These are phyloP conservation scores for Lentinula aciculospora DNA, from an alignment of 768 basidiomycete genomes.

Conservation along the genomic window DNA sequence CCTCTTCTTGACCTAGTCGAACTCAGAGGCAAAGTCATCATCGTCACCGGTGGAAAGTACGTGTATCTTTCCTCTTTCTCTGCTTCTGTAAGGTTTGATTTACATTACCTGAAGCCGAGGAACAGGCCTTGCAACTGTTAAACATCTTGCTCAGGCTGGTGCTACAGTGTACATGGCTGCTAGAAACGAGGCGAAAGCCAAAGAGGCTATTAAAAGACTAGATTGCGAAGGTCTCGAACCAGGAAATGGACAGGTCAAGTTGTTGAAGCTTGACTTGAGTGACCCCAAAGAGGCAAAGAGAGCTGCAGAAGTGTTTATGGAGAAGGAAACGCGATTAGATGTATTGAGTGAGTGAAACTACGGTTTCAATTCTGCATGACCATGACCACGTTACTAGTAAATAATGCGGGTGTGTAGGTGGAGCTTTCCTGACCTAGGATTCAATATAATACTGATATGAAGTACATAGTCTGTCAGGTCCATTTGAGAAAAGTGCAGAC, in stretches of 20 bases:
- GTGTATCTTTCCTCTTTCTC: background rate
- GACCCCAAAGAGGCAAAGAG: conserved; percentile 42
- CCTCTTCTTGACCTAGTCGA: background rate
- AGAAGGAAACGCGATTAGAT: conserved; percentile 47
- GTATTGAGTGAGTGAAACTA: conserved; percentile 36
- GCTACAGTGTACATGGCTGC: conserved; percentile 59
- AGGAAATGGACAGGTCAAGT: conserved; percentile 41
- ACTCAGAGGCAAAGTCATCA: background rate
- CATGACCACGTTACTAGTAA: conserved; percentile 29
- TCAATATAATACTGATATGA: conserved; percentile 8
- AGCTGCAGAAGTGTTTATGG: conserved; percentile 43
- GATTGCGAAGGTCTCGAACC: conserved; percentile 35
- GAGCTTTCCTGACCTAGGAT: background rate
- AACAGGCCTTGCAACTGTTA: conserved; percentile 45
- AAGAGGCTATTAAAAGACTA: conserved; percentile 41
- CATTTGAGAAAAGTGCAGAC: conserved; percentile 11
- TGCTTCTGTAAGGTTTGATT: background rate
- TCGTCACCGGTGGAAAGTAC: conserved; percentile 7
- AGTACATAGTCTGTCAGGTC: conserved; percentile 8
- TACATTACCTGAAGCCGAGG: conserved; percentile 33
- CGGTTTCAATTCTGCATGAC: background rate
- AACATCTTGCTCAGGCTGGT: conserved; percentile 44
- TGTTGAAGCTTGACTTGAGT: conserved; percentile 45
- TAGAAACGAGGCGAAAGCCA: conserved; percentile 39
- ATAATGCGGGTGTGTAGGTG: conserved; percentile 46